These are phyloP conservation scores for Nicotiana otophora DNA, from an alignment of 257 asterid species.

Conservation along the genomic window DNA sequence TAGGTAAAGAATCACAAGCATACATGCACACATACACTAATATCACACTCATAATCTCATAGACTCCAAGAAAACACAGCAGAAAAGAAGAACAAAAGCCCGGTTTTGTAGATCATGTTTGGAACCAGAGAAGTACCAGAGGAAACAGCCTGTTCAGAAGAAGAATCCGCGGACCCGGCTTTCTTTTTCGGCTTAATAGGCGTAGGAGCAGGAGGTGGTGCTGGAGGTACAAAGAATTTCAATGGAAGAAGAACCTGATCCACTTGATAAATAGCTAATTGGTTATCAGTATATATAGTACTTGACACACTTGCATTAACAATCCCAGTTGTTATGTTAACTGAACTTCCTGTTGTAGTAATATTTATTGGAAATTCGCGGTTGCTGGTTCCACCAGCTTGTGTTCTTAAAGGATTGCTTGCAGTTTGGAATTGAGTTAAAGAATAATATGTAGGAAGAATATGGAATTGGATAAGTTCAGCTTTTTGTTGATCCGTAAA, in stretches of 20 bases:
- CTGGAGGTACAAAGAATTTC: slow-evolving; percentile 33
- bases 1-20: neutral
- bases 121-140: slow-evolving; percentile 16
- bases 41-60: neutral
- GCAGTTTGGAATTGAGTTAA: slow-evolving; percentile 43
- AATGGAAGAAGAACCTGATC: slow-evolving; percentile 47
- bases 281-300: slow-evolving; percentile 36
- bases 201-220: slow-evolving; percentile 49
- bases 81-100: slow-evolving; percentile 6
- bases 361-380: slow-evolving; percentile 39
- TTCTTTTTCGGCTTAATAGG: slow-evolving; percentile 30
- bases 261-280: slow-evolving; percentile 46
- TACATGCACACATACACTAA: neutral
- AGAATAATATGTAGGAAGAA: slow-evolving; percentile 30
- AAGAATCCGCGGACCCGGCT: slow-evolving; percentile 7
- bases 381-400: slow-evolving; percentile 38
- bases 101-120: slow-evolving; percentile 4
- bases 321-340: slow-evolving; percentile 45
- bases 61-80: neutral
- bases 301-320: slow-evolving; percentile 38
- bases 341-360: slow-evolving; percentile 32
- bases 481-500: slow-evolving; percentile 33
- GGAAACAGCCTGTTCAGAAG: slow-evolving; percentile 13
- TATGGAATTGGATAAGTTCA: slow-evolving; percentile 42
- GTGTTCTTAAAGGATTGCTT: slow-evolving; percentile 46